phyloP scores from a whole-genome alignment of 768 basidiomycete genomes.

The Mycena indigotica region DNA sequence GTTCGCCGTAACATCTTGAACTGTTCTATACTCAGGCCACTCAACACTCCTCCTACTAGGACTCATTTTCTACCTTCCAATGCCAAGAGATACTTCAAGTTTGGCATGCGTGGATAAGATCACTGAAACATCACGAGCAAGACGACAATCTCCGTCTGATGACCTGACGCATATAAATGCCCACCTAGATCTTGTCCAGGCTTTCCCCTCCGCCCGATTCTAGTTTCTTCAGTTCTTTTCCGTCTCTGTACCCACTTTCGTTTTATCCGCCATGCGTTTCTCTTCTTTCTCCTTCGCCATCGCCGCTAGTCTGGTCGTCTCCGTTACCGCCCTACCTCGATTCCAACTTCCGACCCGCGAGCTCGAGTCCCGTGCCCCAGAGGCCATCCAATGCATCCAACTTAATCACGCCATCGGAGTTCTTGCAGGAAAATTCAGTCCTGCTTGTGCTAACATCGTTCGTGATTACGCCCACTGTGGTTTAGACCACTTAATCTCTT shows the following conservation, averaged over 20 bases:
- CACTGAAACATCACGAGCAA: not conserved
- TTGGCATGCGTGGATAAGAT: no score
- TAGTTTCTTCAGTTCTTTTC: not conserved
- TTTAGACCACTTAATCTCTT: no score
- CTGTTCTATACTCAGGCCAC: no score
- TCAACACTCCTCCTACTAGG: no score
- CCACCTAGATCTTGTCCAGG: not conserved
- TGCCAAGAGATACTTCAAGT: no score
- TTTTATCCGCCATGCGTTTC: not conserved
- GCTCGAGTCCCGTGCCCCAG: not conserved
- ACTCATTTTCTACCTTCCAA: no score
- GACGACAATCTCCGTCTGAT: not conserved
- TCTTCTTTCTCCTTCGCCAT: not conserved
- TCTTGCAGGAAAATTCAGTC: conserved; percentile 2
- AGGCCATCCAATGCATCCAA: not conserved
- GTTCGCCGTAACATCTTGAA: no score
- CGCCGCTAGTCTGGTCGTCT: not conserved
- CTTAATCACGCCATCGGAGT: conserved; percentile 1
- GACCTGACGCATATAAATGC: not conserved
- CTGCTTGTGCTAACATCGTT: conserved; percentile 1
- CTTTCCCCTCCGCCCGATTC: not conserved
- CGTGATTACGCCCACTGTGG: no score
- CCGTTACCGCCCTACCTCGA: not conserved
- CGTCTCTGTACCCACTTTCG: not conserved
- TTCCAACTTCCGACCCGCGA: not conserved